Conservation (phyloP, 2,329 filamentous ascomycete species). For the Sclerotinia subarctica region DNA sequence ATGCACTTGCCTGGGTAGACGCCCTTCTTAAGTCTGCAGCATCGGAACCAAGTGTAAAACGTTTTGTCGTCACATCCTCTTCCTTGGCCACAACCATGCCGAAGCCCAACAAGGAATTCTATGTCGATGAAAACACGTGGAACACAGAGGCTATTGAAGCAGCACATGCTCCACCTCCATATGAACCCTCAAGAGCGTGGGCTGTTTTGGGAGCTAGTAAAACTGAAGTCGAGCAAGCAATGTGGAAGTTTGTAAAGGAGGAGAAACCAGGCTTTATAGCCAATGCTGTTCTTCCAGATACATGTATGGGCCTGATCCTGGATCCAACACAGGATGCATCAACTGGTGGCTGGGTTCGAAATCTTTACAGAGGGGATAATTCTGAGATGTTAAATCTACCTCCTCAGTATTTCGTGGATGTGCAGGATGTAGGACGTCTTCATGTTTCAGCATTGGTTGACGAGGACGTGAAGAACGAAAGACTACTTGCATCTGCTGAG, state of each 20-base stretch:
- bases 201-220: slow-evolving; percentile 43
- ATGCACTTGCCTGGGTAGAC: slow-evolving; percentile 34
- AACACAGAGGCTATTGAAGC: slow-evolving; percentile 38
- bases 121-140: slow-evolving; percentile 38
- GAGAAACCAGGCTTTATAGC: slow-evolving; percentile 35
- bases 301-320: slow-evolving; percentile 26
- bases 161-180: slow-evolving; percentile 42
- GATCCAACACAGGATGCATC: slow-evolving; percentile 23
- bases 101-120: slow-evolving; percentile 27
- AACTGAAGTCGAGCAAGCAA: slow-evolving; percentile 39
- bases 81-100: slow-evolving; percentile 29
- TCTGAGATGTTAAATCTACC: neutral
- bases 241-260: slow-evolving; percentile 42
- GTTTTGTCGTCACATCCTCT: slow-evolving; percentile 43
- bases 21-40: slow-evolving; percentile 40
- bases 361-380: slow-evolving; percentile 31
- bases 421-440: slow-evolving; percentile 36
- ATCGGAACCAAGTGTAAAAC: slow-evolving; percentile 38
- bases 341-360: slow-evolving; percentile 28
- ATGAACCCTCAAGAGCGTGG: slow-evolving; percentile 24
- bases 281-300: slow-evolving; percentile 33
- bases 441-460: slow-evolving; percentile 37
- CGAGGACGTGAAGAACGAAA: slow-evolving; percentile 31
- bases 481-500: slow-evolving; percentile 35
- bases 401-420: slow-evolving; percentile 38